Base-by-base conservation (phyloP, 2,329 filamentous ascomycete species). In the Trichoderma sp. region DNA sequence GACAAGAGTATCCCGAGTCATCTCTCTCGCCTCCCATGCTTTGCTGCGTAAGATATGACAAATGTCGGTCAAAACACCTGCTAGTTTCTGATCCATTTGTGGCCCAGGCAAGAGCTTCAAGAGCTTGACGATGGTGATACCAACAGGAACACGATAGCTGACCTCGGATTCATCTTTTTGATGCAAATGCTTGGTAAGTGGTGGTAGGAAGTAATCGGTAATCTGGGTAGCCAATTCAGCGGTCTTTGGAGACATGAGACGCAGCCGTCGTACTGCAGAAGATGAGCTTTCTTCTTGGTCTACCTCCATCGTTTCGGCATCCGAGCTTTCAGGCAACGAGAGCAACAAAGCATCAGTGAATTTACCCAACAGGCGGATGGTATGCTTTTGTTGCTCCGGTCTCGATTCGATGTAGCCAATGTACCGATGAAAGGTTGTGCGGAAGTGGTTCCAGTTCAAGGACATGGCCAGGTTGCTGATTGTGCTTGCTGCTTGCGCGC, bases 111-210 rank as follows among this genome's bases (percentile, higher is more conserved):
- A 84, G 19, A 97, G 82, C 69, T 91, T 91, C 63, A 99, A 82
- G 17, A 98, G 84, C 78, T 97, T 97, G 69, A 97, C 91, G 52
- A 94, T 87, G 32, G 95, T 93, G 39, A 97, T 87, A 29, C 93
- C 94, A 5, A 97, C 91, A 1, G 94, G 94, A 37, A 97, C 90
- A 77, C 95, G 92, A 63, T 95, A 87, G 80, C 94, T 97, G 78
- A 99, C 94, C 59, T 93, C 94, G 1, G 93, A 90, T 77, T 99
- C 95, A 71, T 98, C 92, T 78, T 97, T 98, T 74, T 97, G 90
- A 73, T 97, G 94, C 32, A 98, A 86, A 76, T 97, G 95, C 54
- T 89, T 87, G n/a, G 90, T 85, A 35, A 99, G 81, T 19, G 91
- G 87, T 0, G 94, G 93, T 42, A 97, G 81, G 73, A 97, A 91